Evolutionary conservation across 148 eudicot species (phyloP), one percentile per base, ranked within the genome.

Genomic region (Chenopodium formosanum): DNA sequence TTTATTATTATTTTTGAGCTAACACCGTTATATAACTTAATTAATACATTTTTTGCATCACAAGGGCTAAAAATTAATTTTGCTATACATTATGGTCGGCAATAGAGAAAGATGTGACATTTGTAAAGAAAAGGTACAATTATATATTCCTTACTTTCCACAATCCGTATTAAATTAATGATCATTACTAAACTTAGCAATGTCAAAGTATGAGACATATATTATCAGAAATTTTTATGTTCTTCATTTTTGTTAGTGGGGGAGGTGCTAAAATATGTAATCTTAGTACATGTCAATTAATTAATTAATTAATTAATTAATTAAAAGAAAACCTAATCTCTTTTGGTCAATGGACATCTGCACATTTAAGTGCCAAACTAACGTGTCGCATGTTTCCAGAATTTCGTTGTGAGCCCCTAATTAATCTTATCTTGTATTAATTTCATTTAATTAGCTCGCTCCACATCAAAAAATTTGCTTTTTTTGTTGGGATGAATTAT

Each of bases 141-240:
- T 37, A 2, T 16, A 32, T 70, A 70, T 32, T 32, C 47, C 25
- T 44, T 20, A 37, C 14, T 29, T 34, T 70, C 8, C 44, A 73
- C 66, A 70, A 71, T 71, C 44, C 23, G 58, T 47, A 32, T 62
- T 69, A 60, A 53, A 44, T 5, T 76, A 77, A 13, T 0, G 31
- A 44, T 78, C 40, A 65, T 64, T 46, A 78, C 80, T 60, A 78
- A 78, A 78, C 80, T 44, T 65, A 65, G 72, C 6, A 78, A 78
- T 65, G 70, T 46, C 80, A 78, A 65, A 44, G 16, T 64, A 65
- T 25, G 63, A 65, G 47, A n/a, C 14, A 13, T 44, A 58, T 62
- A n/a, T 53, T 23, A 13, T 32, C 27, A 25, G 10, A 64, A n/a
- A 6, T 60, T 44, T 13, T 4, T 27, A 3, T 63, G 29, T 46